These are phyloP conservation scores for Cyathus pygmaeus DNA, from an alignment of 1,284 basidiomycete genomes.

Conservation along the genomic window DNA sequence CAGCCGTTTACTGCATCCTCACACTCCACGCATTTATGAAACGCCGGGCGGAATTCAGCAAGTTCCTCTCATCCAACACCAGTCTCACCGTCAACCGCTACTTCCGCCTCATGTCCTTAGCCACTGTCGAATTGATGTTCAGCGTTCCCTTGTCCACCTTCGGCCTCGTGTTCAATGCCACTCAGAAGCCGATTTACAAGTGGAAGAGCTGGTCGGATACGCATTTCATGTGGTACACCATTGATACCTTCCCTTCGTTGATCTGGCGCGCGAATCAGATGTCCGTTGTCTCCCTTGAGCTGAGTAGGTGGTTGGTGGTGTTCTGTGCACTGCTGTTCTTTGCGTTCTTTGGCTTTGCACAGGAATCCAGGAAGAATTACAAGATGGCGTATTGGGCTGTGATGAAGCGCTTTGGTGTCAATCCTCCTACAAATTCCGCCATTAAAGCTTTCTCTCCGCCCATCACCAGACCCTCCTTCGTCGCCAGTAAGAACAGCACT, in stretches of 20 bases:
- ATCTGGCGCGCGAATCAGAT: conserved; percentile 41
- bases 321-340: conserved; percentile 67
- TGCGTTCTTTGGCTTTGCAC: conserved; percentile 73
- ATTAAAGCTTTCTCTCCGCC: too few species aligned
- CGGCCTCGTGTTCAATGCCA: conserved; percentile 44
- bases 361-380: conserved; percentile 70
- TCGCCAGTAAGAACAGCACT: too few species aligned
- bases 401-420: too few species aligned
- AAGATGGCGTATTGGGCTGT: not conserved
- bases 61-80: conserved; percentile 39
- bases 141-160: conserved; percentile 56
- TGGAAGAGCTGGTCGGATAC: conserved; percentile 65
- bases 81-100: conserved; percentile 51
- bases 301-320: conserved; percentile 53
- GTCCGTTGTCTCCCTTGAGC: conserved; percentile 36
- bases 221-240: conserved; percentile 56
- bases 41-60: conserved; percentile 42
- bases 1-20: conserved; percentile 48
- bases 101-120: conserved; percentile 68
- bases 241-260: conserved; percentile 49
- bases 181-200: conserved; percentile 37
- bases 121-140: conserved; percentile 53
- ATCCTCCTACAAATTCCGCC: not conserved
- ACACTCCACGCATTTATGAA: conserved; percentile 41
- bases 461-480: too few species aligned